Conservation (phyloP, 164 flowering plant genomes). For the Amborella trichopoda region DNA sequence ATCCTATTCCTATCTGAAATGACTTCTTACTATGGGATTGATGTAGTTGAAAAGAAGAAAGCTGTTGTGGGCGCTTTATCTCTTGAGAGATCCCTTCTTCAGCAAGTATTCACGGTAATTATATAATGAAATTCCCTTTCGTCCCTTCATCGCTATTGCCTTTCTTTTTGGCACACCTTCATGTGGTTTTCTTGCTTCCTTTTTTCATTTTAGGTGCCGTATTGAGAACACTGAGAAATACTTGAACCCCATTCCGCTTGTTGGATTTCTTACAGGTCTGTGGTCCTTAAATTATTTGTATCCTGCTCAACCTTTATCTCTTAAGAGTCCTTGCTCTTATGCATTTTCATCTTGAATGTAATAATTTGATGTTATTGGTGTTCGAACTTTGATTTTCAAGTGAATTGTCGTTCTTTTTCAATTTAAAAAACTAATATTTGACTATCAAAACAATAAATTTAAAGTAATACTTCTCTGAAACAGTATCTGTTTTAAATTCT, state of each 20-base stretch:
- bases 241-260: slow-evolving; percentile 63
- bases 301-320: too few species aligned
- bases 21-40: slow-evolving; percentile 2
- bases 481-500: too few species aligned
- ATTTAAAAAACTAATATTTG: too few species aligned
- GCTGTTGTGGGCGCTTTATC: slow-evolving; percentile 79
- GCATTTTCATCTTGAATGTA: too few species aligned
- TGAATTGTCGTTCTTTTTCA: too few species aligned
- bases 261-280: slow-evolving; percentile 78
- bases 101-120: slow-evolving; percentile 66
- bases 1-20: too few species aligned
- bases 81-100: slow-evolving; percentile 98
- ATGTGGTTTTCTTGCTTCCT: not conserved
- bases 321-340: too few species aligned
- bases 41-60: slow-evolving; percentile 71
- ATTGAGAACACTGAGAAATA: slow-evolving; percentile 51
- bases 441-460: too few species aligned
- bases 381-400: too few species aligned
- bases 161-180: not conserved
- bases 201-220: slow-evolving; percentile 43
- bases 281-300: too few species aligned
- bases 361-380: too few species aligned
- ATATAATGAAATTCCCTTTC: not conserved
- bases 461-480: too few species aligned
- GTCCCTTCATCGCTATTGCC: not conserved